Evolutionary conservation across 2,329 filamentous ascomycete genomes (phyloP), one percentile per base, ranked within the genome.

Genomic region (Verticillium isaacii): DNA sequence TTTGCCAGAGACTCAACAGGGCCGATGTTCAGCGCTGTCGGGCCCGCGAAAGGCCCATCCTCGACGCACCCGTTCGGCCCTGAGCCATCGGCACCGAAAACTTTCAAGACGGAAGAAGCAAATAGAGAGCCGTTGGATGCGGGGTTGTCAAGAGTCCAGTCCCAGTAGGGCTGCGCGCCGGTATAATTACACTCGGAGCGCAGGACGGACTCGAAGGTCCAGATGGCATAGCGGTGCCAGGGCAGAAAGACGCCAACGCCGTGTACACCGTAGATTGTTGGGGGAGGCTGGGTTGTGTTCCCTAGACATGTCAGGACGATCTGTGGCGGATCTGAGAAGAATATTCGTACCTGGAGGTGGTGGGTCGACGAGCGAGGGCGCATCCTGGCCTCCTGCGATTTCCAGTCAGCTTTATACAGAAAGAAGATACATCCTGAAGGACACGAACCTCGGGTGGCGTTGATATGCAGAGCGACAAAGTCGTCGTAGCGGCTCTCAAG

Each of bases 121-220:
- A 32, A 54, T 8, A 54, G 50, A 7, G 25, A 54, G 3, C 19
- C 50, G 19, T 25, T 54, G 11, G 50, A 54, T 23, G 50, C 50
- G 4, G 50, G 50, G 50, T 54, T 39, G 6, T 65, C 63, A 0
- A 62, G 54, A 14, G 62, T 62, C 63, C 63, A 65, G 57, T 65
- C 63, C 63, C 63, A 65, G 34, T 65, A 65, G 3, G 68, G 68
- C 0, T 68, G 66, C 15, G 45, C 52, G 32, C 68, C 68, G 8
- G 50, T 62, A n/a, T 68, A 70, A 11, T 66, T 65, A 57, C 68
- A 69, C 58, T 68, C 66, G 12, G 66, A 59, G 19, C 65, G 66
- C 15, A 68, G 63, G 6, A 64, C 67, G 23, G 61, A 60, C 52
- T 70, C 67, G 55, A 63, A 69, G 17, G 58, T 57, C 62, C 60